These are phyloP conservation scores for Phascolomyces articulosus DNA, from an alignment of 371 early-diverging fungal genomes.

Conservation along the genomic window DNA sequence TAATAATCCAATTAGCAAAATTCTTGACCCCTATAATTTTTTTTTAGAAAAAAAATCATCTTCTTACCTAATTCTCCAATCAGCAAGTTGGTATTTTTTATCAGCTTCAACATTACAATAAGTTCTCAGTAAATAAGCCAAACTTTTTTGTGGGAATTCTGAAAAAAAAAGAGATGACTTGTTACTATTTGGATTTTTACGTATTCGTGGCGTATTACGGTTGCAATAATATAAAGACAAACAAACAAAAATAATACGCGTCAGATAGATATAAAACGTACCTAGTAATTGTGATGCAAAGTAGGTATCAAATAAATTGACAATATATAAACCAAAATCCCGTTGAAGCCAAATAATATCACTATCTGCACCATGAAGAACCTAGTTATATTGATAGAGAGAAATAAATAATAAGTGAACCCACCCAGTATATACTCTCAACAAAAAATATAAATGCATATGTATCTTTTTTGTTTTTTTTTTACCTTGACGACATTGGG, in stretches of 20 bases:
- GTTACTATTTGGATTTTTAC: too few relatives aligned
- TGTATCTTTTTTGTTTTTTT: too few relatives aligned
- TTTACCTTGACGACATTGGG: conserved; percentile 87
- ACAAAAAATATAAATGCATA: too few relatives aligned
- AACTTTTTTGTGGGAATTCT: conserved; percentile 72
- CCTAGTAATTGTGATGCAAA: conserved; percentile 87
- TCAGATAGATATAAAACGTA: too few relatives aligned
- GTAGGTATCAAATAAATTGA: conserved; percentile 96
- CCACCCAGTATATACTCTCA: too few relatives aligned
- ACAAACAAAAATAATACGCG: too few relatives aligned
- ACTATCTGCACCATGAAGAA: conserved; percentile 94
- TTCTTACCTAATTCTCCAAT: conserved; percentile 89
- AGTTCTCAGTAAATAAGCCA: conserved; percentile 80
- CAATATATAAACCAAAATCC: conserved; percentile 96
- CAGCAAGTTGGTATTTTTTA: conserved; percentile 95
- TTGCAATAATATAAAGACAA: too few relatives aligned
- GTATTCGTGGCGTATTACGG: too few relatives aligned
- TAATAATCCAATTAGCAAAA: not conserved
- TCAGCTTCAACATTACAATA: conserved; percentile 86
- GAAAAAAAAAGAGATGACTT: not conserved
- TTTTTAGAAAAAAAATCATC: not conserved
- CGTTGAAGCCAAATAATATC: conserved; percentile 98
- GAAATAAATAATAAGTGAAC: not conserved
- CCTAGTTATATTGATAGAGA: conserved; percentile 25
- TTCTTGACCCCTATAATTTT: too few relatives aligned